A percentile compares a stretch with the other conserved stretches of the same genome.
Conservation (phyloP, 2,329 filamentous ascomycete genomes). For the Tympanopsis confertula region DNA sequence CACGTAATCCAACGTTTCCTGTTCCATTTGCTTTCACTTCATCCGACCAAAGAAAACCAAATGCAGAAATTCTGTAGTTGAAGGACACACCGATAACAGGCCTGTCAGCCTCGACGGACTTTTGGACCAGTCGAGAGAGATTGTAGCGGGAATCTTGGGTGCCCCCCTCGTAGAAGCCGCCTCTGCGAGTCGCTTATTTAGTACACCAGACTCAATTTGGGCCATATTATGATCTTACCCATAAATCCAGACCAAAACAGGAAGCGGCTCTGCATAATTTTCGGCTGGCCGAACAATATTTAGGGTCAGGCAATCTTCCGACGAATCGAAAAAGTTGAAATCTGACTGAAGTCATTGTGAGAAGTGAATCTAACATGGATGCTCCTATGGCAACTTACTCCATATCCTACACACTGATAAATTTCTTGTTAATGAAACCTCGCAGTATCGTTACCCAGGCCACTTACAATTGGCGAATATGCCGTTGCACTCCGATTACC, state of each 20-base stretch:
- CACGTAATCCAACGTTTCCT: constrained; percentile 32
- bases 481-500: no score
- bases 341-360: no score
- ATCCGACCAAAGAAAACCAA: constrained; percentile 27
- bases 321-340: no score
- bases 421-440: no score
- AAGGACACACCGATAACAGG: constrained; percentile 32
- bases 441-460: no score
- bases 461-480: not conserved
- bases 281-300: constrained; percentile 15
- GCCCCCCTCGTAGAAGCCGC: constrained; percentile 29
- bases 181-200: constrained; percentile 22
- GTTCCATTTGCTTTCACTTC: constrained; percentile 11
- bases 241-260: not conserved
- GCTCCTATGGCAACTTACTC: no score
- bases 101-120: constrained; percentile 26
- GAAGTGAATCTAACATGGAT: no score
- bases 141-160: constrained; percentile 40
- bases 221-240: no score
- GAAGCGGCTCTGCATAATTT: constrained; percentile 6
- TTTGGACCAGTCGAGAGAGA: constrained; percentile 41
- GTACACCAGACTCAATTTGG: no score
- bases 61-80: constrained; percentile 31
- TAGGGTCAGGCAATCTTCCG: constrained; percentile 16
- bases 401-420: no score